A percentile compares a stretch with the other conserved stretches of the same genome.
Conservation (phyloP, 179 eudicot genomes). For the Spergularia azorica region DNA sequence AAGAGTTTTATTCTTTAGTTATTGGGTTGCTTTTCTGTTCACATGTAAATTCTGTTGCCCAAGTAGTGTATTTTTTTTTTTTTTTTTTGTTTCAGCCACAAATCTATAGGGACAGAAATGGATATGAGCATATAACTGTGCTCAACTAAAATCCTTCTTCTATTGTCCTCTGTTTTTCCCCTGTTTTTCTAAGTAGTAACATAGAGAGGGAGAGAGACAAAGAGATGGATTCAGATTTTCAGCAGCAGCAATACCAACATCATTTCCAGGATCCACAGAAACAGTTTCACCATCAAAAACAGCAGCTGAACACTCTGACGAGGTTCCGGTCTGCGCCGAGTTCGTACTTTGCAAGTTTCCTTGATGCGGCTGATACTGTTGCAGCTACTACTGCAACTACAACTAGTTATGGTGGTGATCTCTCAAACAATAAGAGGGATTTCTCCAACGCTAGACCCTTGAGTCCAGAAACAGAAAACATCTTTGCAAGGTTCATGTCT, state of each 20-base stretch:
- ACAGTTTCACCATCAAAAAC: slow-evolving; percentile 34
- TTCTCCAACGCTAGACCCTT: slow-evolving; percentile 35
- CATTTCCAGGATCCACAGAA: slow-evolving; percentile 37
- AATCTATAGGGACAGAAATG: slow-evolving; percentile 16
- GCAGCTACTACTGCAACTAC: too few species aligned
- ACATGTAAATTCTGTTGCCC: slow-evolving; percentile 30
- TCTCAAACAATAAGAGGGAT: slow-evolving; percentile 16
- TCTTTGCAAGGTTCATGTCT: slow-evolving; percentile 38
- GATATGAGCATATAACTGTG: background rate
- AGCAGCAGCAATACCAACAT: slow-evolving; percentile 39
- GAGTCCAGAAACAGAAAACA: slow-evolving; percentile 45
- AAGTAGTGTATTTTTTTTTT: slow-evolving; percentile 15
- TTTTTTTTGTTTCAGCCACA: slow-evolving; percentile 16
- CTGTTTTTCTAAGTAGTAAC: background rate
- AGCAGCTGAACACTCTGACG: slow-evolving; percentile 34
- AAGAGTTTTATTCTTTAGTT: slow-evolving; percentile 13
- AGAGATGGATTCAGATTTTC: slow-evolving; percentile 41
- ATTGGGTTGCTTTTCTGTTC: slow-evolving; percentile 29
- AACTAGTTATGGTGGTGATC: slow-evolving; percentile 8
- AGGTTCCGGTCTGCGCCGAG: slow-evolving; percentile 48
- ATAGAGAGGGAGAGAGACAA: background rate
- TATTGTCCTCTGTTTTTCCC: slow-evolving; percentile 18
- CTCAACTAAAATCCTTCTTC: slow-evolving; percentile 5
- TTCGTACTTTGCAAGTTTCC: slow-evolving; percentile 43
- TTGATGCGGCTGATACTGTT: slow-evolving; percentile 34